Base-by-base conservation (phyloP, 2,329 filamentous ascomycete genomes). In the Aspergillus sp. region DNA sequence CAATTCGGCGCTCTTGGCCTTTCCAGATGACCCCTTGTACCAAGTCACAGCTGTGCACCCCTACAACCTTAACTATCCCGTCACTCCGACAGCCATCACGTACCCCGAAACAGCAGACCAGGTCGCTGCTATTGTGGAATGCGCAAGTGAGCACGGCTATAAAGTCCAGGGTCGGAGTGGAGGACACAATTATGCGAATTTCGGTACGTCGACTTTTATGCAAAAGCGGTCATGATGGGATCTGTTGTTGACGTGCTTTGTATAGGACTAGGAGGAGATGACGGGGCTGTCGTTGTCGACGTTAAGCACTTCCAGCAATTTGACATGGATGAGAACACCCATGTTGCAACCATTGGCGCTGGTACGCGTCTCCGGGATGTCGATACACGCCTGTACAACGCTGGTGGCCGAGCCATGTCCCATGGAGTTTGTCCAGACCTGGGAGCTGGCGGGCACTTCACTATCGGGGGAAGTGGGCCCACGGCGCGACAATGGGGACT, bases 171-270 rank as follows among this genome's bases (percentile, higher is more conserved):
- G 82, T 3, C 80, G 79, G 60, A 77, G 78, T 42, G 84, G 84
- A 12, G 84, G 83, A 0, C 83, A 85, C 65, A 81, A 78, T 46
- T 85, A 84, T 68, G 84, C 78, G 0, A 83, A 81, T 45, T 82
- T 78, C 56, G 80, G 80, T 60, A 73, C 73, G 11, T 52, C 2
- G 6, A 1, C 16, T 31, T 47, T 6, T 18, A 12, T 47, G 45
- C 45, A 6, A 47, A 22, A 9, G 31, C 7, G 26, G 7, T 4
- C 29, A 31, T 16, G 2, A 46, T n/a, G 36, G 14, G 14, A 36
- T 36, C 32, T 14, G 11, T 42, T n/a, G 6, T 42, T 42, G 14
- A 45, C 47, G 53, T 10, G 31, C 16, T 0, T 16, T 18, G 0
- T n/a, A 7, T 36, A 75, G 74, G 70, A 7, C 67, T 74, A 3